phyloP scores from a whole-genome alignment of 2,329 filamentous ascomycete genomes.

The Trichoderma endophyticum region DNA sequence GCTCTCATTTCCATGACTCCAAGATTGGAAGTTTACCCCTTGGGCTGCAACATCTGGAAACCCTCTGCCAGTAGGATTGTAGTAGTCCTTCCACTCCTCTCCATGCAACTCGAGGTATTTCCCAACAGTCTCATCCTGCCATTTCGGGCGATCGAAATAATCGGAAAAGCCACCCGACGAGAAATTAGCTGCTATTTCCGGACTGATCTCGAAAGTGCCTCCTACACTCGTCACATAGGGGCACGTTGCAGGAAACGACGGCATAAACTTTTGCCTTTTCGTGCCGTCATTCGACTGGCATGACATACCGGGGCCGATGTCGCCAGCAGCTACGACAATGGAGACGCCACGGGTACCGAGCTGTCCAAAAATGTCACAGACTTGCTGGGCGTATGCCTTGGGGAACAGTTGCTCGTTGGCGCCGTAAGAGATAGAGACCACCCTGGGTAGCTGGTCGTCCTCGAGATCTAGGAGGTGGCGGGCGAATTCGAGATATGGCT shows the following conservation, averaged over 20 bases:
- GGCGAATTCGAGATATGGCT: conserved; percentile 65
- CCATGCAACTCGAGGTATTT: conserved; percentile 44
- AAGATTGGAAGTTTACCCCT: conserved; percentile 32
- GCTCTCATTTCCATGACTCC: conserved; percentile 30
- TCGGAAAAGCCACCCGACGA: conserved; percentile 52
- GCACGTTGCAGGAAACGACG: conserved; percentile 40
- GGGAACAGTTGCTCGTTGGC: conserved; percentile 65
- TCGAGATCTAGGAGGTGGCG: conserved; percentile 55
- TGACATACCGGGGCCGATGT: conserved; percentile 41
- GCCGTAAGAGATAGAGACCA: conserved; percentile 68
- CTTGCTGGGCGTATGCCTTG: conserved; percentile 49
- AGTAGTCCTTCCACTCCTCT: conserved; percentile 48
- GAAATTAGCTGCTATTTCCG: conserved; percentile 53
- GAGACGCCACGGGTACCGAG: conserved; percentile 65
- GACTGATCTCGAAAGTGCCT: conserved; percentile 49
- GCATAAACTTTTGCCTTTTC: conserved; percentile 33
- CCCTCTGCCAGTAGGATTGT: conserved; percentile 49
- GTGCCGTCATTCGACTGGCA: conserved; percentile 39
- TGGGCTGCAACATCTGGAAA: conserved; percentile 63
- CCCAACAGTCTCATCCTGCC: conserved; percentile 45
- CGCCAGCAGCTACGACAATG: conserved; percentile 63
- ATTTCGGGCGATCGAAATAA: conserved; percentile 42
- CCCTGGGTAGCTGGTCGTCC: conserved; percentile 55
- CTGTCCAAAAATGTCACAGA: conserved; percentile 58
- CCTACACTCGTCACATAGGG: conserved; percentile 64